Evolutionary conservation across 1,139 yeast species (phyloP).

Genomic region (Geotrichum candidum): DNA sequence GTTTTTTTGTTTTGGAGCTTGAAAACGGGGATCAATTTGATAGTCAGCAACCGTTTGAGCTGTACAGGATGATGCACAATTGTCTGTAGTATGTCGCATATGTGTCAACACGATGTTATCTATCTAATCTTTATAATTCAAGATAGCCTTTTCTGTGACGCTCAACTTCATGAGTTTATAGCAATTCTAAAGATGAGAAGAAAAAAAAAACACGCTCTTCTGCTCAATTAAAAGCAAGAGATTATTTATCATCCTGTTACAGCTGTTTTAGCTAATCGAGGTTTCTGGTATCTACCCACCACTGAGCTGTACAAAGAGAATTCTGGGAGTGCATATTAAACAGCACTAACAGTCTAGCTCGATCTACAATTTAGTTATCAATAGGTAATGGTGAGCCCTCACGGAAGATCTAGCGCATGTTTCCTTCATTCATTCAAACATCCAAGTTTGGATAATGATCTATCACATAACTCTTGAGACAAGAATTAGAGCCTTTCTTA

Average conservation of each 20-base stretch:
- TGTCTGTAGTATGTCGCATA: background rate
- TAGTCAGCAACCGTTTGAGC: background rate
- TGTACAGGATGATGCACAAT: background rate
- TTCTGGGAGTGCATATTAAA: background rate
- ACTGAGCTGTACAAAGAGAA: background rate
- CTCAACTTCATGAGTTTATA: background rate
- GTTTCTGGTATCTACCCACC: background rate
- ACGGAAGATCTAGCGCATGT: too few species aligned
- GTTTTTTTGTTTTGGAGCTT: background rate
- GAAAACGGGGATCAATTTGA: background rate
- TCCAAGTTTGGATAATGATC: too few species aligned
- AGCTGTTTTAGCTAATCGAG: too few species aligned
- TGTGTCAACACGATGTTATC: background rate
- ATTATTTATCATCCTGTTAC: too few species aligned
- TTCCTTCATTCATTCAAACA: too few species aligned
- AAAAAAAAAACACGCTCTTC: background rate
- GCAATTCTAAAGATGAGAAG: background rate
- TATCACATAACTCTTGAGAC: too few species aligned
- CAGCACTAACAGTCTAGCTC: background rate
- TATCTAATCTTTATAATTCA: background rate
- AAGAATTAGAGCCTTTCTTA: too few species aligned
- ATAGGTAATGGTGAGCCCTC: too few species aligned
- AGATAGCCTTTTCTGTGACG: background rate
- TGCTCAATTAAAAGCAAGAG: too few species aligned
- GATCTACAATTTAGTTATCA: background rate